Conservation (phyloP, 352 stramenopile genomes). For the Pythium aquatile region DNA sequence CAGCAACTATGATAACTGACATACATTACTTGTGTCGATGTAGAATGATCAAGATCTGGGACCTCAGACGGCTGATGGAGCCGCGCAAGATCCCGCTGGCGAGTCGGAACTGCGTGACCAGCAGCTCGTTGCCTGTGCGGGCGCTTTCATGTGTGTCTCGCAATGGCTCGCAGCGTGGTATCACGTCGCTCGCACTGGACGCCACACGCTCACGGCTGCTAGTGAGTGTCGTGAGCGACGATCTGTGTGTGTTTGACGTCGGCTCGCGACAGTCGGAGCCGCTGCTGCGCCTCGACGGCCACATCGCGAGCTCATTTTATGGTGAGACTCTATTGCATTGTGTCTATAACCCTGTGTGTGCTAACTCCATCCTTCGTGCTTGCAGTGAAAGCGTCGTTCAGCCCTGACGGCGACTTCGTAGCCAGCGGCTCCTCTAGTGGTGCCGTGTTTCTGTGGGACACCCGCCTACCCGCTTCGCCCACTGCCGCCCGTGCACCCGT, state of each 20-base stretch:
- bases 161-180: constrained; percentile 40
- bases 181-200: constrained; percentile 53
- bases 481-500: constrained; percentile 22
- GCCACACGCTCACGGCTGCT: constrained; percentile 38
- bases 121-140: constrained; percentile 26
- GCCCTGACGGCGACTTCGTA: constrained; percentile 60
- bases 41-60: constrained; percentile 67
- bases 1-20: not conserved
- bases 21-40: not conserved
- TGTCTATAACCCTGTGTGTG: too few relatives aligned
- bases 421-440: constrained; percentile 52
- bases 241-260: constrained; percentile 53
- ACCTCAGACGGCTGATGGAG: constrained; percentile 40
- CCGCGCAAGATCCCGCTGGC: constrained; percentile 20
- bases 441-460: constrained; percentile 60
- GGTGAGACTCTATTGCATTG: constrained; percentile 18
- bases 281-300: constrained; percentile 44
- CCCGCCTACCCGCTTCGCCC: not conserved
- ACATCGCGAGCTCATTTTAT: constrained; percentile 65
- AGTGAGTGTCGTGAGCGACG: constrained; percentile 63
- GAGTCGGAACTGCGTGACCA: constrained; percentile 18
- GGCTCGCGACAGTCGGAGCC: constrained; percentile 15
- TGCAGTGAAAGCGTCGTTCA: constrained; percentile 54
- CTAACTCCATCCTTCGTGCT: not conserved
- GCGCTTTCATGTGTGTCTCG: constrained; percentile 43